Base-by-base conservation (phyloP, 192 early-diverging fungal genomes). In the Gamsiella multidivaricata region DNA sequence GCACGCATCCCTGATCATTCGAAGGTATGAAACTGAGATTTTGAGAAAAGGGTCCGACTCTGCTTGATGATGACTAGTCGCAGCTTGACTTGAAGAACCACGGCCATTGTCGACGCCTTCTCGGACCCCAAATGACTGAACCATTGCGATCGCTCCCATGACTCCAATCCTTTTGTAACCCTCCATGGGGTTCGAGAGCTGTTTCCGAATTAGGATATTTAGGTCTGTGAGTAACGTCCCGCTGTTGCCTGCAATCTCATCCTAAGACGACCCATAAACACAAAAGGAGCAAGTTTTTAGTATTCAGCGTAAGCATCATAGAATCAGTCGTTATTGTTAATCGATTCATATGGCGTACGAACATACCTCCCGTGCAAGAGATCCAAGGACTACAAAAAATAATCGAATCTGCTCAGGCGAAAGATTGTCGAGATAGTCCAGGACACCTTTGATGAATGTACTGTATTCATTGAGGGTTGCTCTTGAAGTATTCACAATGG, bases 361-460 rank as follows among this genome's bases (percentile, higher is more conserved):
- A 25, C 36, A 45, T 76, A 85, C 87, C 80, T 82, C 85, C 17
- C 83, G 70, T 10, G 91, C 84, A 22, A 93, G 64, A 20, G 83
- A 81, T 6, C 91, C 90, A 43, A 94, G 84, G 1, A 90, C 75
- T 47, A 89, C 82, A 66, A 93, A 93, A 4, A 94, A 66, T 15
- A 86, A 61, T 45, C 91, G 84, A 56, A 91, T 84, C 41, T 92
- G 90, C 22, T 83, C 87, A 5, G 90, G 67, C 2, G 75, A 65
- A 36, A 94, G 61, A 46, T 90, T 91, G 41, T 92, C 92, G 17
- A 94, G 54, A 43, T 92, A 92, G 70, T 93, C 91, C 29, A 94
- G 53, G 2, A 93, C 71, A 8, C 91, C 90, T 54, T 91, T 92
- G 34, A 94, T 85, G 58, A 92, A 92, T 26, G 86, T 81, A 31